Base-by-base conservation (phyloP, 371 early-diverging fungal genomes). In the Funneliformis caledonium region DNA sequence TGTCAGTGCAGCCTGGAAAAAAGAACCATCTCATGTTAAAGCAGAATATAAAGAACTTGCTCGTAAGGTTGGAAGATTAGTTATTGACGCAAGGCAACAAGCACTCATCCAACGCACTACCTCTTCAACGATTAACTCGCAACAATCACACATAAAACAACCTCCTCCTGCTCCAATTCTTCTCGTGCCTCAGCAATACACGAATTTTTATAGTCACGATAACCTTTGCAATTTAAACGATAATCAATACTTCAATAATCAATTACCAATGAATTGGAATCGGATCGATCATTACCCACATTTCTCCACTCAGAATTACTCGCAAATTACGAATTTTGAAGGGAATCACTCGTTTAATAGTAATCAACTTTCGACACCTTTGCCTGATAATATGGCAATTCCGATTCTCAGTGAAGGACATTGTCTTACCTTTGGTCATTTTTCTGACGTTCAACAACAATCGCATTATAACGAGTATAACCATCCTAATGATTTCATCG, bases 31-130 rank as follows among this genome's bases (percentile, higher is more conserved):
- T 4, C 12, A 33, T 16, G 59, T 74, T 9, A 74, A 74, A 43
- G 52, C 48, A 16, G 42, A 19, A 2, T 74, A 74, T 59, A 74
- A 59, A 33, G 74, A 74, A 9, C 16, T 74, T 31, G 74, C 74
- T 6, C 59, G 52, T 10, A 37, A 74, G 56, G 60, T 74, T 74
- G 43, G 47, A 45, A 70, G 61, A 76, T 11, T 61, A 61, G 60
- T 43, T 0, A 52, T 33, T 10, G 73, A 72, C 14, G 26, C 31
- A 52, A 42, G 73, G 10, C 70, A 70, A 47, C 14, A 62, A 62
- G 64, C 50, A n/a, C 33, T 64, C 0, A 26, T 4, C 11, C 33
- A 64, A 64, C 64, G 31, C 31, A 64, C 64, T 5, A 64, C 31
- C 31, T 26, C 33, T n/a, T 5, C 5, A 31, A 64, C 33, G 12